phyloP scores from a whole-genome alignment of 2,329 filamentous ascomycete species.

The Paradendryphiella salina region DNA sequence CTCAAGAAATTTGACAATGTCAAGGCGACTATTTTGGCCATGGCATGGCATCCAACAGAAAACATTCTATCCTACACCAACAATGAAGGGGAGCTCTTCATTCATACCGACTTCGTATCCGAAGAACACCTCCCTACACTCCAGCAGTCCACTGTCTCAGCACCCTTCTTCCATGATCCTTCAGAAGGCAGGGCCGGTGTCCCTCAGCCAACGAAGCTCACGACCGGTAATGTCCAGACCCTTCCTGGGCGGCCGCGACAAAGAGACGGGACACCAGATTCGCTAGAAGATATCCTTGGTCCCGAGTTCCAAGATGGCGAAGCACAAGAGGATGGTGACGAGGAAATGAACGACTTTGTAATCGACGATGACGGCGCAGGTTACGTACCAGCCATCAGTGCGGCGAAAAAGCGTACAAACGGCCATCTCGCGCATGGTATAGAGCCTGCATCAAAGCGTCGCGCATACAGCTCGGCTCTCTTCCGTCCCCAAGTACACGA shows the following conservation, averaged over 20 bases:
- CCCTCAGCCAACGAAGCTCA: constrained; percentile 52
- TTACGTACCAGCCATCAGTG: constrained; percentile 67
- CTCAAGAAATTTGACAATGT: constrained; percentile 74
- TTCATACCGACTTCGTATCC: constrained; percentile 70
- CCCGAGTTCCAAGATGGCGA: constrained; percentile 56
- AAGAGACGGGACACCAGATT: constrained; percentile 65
- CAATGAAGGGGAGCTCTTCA: constrained; percentile 89
- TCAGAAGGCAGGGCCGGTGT: constrained; percentile 71
- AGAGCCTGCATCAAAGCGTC: constrained; percentile 55
- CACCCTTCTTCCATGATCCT: constrained; percentile 84
- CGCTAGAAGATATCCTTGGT: constrained; percentile 79
- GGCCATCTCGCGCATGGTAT: constrained; percentile 50
- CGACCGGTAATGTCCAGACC: constrained; percentile 60
- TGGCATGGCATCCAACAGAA: constrained; percentile 87
- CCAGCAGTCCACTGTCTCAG: constrained; percentile 65
- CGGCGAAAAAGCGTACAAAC: constrained; percentile 64
- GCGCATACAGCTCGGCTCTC: constrained; percentile 50
- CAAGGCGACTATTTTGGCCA: constrained; percentile 74
- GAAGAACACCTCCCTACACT: constrained; percentile 55
- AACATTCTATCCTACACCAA: constrained; percentile 93
- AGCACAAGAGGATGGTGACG: constrained; percentile 52
- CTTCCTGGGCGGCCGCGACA: constrained; percentile 59
- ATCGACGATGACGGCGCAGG: constrained; percentile 94
- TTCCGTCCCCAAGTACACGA: constrained; percentile 73
- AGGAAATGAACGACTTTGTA: constrained; percentile 75